phyloP scores from a whole-genome alignment of 75 land plant genomes.

The Picea glauca region DNA sequence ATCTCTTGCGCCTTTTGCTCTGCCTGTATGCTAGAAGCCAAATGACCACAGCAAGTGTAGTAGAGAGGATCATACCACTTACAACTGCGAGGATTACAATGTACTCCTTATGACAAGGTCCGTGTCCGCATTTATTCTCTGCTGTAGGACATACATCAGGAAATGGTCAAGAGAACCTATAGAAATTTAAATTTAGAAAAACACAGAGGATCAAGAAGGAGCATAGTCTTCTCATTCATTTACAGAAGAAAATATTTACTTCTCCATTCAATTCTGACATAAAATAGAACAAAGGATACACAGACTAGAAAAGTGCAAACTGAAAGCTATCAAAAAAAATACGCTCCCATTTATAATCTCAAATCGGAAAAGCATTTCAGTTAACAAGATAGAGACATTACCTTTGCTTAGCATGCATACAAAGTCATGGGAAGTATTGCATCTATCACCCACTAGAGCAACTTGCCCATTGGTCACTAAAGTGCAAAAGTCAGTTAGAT shows the following conservation, averaged over 20 bases:
- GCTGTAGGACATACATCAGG: slow-evolving; percentile 16
- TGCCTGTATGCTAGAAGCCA: slow-evolving; percentile 82
- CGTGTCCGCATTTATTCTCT: slow-evolving; percentile 57
- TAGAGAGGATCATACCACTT: slow-evolving; percentile 71
- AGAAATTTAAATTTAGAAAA: neutral
- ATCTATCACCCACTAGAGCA: slow-evolving; percentile 43
- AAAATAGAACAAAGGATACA: neutral
- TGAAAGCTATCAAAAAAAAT: neutral
- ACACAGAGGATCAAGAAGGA: neutral
- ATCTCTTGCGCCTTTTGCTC: slow-evolving; percentile 60
- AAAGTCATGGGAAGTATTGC: slow-evolving; percentile 51
- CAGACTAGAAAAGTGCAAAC: neutral
- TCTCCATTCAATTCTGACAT: neutral
- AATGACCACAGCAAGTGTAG: slow-evolving; percentile 58
- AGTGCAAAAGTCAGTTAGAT: slow-evolving; percentile 35
- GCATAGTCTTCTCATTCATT: neutral
- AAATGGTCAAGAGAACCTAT: neutral
- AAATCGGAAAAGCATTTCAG: neutral
- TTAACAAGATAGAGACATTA: slow-evolving; percentile 18
- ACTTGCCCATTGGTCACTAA: slow-evolving; percentile 28
- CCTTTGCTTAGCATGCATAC: slow-evolving; percentile 68
- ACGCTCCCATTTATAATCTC: slow-evolving; percentile 14
- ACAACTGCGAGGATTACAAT: slow-evolving; percentile 78
- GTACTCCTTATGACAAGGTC: slow-evolving; percentile 72
- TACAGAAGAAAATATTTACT: neutral